Conservation (phyloP, 371 early-diverging fungal genomes). For the Thermomucor indicae-seudaticae region DNA sequence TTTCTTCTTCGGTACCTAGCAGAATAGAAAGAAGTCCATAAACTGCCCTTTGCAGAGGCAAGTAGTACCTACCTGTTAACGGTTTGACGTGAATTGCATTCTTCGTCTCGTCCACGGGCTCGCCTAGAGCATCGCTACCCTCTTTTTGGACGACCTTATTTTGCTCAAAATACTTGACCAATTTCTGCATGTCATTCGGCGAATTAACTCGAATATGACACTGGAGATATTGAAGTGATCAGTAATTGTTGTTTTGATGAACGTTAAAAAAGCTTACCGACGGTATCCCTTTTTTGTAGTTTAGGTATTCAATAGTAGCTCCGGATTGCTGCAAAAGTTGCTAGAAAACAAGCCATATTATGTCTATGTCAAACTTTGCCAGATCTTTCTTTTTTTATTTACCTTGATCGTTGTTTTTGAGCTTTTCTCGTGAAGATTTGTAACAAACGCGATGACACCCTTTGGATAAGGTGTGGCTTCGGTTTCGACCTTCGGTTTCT, state of each 20-base stretch:
- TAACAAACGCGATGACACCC: conserved; percentile 25
- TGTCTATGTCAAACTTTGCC: not conserved
- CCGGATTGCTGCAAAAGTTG: conserved; percentile 25
- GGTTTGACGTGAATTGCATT: conserved; percentile 6
- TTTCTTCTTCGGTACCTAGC: conserved; percentile 10
- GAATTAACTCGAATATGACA: conserved; percentile 25
- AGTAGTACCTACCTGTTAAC: conserved; percentile 7
- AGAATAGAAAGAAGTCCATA: not conserved
- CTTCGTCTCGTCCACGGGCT: not conserved
- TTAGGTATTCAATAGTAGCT: conserved; percentile 24
- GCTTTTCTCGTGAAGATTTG: conserved; percentile 20
- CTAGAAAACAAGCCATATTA: not conserved
- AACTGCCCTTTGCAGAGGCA: not conserved
- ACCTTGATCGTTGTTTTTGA: conserved; percentile 25
- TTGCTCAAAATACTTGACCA: conserved; percentile 20
- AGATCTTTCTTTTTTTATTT: not conserved
- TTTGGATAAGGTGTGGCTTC: conserved; percentile 9
- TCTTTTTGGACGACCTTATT: conserved; percentile 17
- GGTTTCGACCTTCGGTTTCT: not conserved
- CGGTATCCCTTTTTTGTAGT: conserved; percentile 18
- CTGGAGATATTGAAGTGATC: conserved; percentile 10
- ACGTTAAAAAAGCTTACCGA: not conserved
- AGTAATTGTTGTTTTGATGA: not conserved
- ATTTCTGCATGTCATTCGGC: conserved; percentile 19
- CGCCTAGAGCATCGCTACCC: conserved; percentile 22